Evolutionary conservation across 2,329 filamentous ascomycete species (phyloP).

Genomic region (Juglanconis oblonga): DNA sequence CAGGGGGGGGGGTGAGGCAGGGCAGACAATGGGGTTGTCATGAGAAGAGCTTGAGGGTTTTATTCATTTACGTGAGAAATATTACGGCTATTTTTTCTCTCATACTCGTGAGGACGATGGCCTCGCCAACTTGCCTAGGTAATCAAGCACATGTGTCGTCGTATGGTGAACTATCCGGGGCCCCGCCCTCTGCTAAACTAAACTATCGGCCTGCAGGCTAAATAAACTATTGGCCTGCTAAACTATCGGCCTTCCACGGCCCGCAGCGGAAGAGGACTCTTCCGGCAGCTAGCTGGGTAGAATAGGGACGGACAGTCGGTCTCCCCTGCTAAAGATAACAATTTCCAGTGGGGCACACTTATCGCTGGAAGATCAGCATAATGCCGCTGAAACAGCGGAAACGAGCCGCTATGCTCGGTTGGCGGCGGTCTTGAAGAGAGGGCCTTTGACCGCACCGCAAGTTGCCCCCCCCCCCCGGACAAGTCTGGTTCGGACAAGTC

Average conservation of each 20-base stretch:
- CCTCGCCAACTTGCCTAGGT: no score
- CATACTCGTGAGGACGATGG: no score
- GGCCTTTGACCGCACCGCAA: not conserved
- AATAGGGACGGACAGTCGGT: no score
- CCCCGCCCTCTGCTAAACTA: no score
- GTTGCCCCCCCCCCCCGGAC: not conserved
- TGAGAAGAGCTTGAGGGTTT: no score
- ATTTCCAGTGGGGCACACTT: not conserved
- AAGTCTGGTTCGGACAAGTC: not conserved
- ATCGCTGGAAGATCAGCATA: not conserved
- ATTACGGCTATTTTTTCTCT: no score
- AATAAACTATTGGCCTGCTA: not conserved
- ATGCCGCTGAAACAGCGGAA: conserved; percentile 10
- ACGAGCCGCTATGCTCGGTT: conserved; percentile 11
- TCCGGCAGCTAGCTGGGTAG: not conserved
- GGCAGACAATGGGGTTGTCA: not conserved
- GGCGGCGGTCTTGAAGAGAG: conserved; percentile 7
- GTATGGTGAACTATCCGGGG: no score
- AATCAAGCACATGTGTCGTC: no score
- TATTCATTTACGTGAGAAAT: no score
- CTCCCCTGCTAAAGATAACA: not conserved
- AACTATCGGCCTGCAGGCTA: no score
- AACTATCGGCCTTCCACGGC: not conserved
- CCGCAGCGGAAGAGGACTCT: conserved; percentile 11
- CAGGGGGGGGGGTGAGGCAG: not conserved